Evolutionary conservation across 164 flowering plant genomes (phyloP).

Genomic region (grape (Vitis vinifera)): ASM3070453v1 NC_081816.1:16875501-16876000

Average conservation of each 20-base stretch:
- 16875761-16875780: too few species aligned
- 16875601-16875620: conserved; percentile 18
- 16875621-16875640: conserved; percentile 16
- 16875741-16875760: not conserved
- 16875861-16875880: too few species aligned
- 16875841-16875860: too few species aligned
- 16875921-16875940: too few species aligned
- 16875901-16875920: too few species aligned
- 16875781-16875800: too few species aligned
- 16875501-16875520: not conserved
- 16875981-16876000: too few species aligned
- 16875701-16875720: conserved; percentile 21
- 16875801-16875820: too few species aligned
- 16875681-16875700: conserved; percentile 29
- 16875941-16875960: too few species aligned
- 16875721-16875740: not conserved
- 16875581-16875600: conserved; percentile 35
- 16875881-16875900: too few species aligned
- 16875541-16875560: not conserved
- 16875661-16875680: conserved; percentile 30
- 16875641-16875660: conserved; percentile 31
- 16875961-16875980: too few species aligned
- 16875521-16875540: not conserved
- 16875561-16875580: not conserved
- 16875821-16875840: too few species aligned